phyloP scores from a whole-genome alignment of 1,284 basidiomycete genomes.

The Farysia itapuensis region DNA sequence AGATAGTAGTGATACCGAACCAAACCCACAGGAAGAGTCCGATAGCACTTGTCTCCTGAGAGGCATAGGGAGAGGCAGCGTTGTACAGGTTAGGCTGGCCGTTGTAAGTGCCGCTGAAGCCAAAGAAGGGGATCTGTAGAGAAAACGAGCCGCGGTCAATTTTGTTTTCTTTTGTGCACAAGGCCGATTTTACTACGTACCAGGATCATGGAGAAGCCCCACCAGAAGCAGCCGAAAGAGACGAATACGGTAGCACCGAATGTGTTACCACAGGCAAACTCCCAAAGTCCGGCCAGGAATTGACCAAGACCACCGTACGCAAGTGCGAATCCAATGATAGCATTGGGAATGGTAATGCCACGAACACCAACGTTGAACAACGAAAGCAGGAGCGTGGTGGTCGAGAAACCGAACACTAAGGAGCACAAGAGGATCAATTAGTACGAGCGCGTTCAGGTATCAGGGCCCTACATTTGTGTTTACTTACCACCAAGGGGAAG shows the following conservation, averaged over 20 bases:
- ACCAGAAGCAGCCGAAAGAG: slow-evolving; percentile 45
- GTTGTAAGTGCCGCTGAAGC: slow-evolving; percentile 30
- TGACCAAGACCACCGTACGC: slow-evolving; percentile 37
- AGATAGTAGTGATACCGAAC: slow-evolving; percentile 46
- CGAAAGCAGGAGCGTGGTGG: slow-evolving; percentile 38
- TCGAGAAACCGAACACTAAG: slow-evolving; percentile 28
- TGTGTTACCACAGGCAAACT: slow-evolving; percentile 46
- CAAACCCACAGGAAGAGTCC: slow-evolving; percentile 42
- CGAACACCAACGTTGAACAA: slow-evolving; percentile 33
- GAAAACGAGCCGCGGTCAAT: too few species aligned
- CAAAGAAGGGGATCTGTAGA: slow-evolving; percentile 38
- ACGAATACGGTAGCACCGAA: slow-evolving; percentile 43
- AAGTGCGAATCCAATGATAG: slow-evolving; percentile 21
- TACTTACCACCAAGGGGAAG: slow-evolving; percentile 39
- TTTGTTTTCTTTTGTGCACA: too few species aligned
- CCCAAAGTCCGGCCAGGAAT: slow-evolving; percentile 47
- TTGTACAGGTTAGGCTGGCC: slow-evolving; percentile 36
- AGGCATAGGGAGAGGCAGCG: slow-evolving; percentile 9
- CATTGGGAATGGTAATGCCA: slow-evolving; percentile 36
- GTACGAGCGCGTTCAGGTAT: not conserved
- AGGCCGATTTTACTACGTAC: slow-evolving; percentile 1
- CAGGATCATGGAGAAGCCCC: slow-evolving; percentile 42
- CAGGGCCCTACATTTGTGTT: not conserved
- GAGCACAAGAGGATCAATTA: not conserved
- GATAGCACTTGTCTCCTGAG: slow-evolving; percentile 21